phyloP scores from a whole-genome alignment of 768 basidiomycete species.

The Psilocybe sp. region DNA sequence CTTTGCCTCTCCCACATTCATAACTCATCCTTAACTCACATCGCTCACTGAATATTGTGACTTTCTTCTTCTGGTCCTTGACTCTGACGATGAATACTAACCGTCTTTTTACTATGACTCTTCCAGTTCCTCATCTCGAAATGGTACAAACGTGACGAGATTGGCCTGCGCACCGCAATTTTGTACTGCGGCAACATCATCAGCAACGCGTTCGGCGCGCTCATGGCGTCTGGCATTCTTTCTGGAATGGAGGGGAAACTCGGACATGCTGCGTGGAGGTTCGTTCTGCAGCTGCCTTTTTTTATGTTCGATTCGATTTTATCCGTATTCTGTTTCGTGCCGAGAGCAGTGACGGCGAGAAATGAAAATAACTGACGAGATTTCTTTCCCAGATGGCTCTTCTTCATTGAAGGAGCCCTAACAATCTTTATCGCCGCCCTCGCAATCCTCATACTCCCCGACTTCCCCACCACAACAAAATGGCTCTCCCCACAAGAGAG shows the following conservation, averaged over 20 bases:
- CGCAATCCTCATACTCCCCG: conserved; percentile 70
- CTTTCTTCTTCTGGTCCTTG: too few relatives aligned
- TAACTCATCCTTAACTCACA: too few relatives aligned
- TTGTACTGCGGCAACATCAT: conserved; percentile 77
- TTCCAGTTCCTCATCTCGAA: conserved; percentile 57
- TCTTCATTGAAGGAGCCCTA: conserved; percentile 67
- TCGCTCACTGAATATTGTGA: too few relatives aligned
- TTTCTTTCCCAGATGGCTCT: conserved; percentile 56
- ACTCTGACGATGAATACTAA: too few relatives aligned
- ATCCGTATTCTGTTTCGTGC: not conserved
- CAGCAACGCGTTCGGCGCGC: conserved; percentile 80
- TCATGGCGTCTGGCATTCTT: conserved; percentile 80
- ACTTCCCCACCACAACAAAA: conserved; percentile 62
- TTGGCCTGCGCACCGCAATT: conserved; percentile 69
- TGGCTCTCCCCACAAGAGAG: conserved; percentile 63
- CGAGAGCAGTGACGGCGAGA: too few relatives aligned
- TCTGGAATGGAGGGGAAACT: conserved; percentile 69
- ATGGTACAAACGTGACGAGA: conserved; percentile 77
- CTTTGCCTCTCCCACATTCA: too few relatives aligned
- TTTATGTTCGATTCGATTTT: not conserved
- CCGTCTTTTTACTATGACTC: conserved; percentile 1
- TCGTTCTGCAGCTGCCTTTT: conserved; percentile 12
- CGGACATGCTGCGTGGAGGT: conserved; percentile 78
- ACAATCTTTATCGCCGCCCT: conserved; percentile 50
- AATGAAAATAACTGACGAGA: not conserved